These are phyloP conservation scores for Yamadazyma sp. DNA, from an alignment of 1,139 yeast species.

Conservation along the genomic window DNA sequence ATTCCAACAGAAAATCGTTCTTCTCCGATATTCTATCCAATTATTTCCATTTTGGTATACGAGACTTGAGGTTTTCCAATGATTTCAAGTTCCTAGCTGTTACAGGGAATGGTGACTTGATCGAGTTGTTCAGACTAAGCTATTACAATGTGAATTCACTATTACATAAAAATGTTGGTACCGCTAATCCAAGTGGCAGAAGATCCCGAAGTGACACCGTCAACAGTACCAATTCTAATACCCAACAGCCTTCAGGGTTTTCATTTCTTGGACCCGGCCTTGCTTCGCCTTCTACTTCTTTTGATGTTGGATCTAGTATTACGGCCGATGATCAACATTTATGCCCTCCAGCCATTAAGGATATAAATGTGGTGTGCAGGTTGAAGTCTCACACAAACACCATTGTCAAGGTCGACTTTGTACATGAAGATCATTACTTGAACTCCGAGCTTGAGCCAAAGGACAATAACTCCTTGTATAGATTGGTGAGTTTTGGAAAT, in stretches of 20 bases:
- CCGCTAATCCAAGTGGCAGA: conserved; percentile 16
- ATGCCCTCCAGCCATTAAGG: conserved; percentile 42
- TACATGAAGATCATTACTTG: conserved; percentile 18
- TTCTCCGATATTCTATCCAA: conserved; percentile 63
- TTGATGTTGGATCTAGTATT: conserved; percentile 18
- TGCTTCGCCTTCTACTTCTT: conserved; percentile 23
- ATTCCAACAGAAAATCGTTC: conserved; percentile 28
- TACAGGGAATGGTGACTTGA: conserved; percentile 61
- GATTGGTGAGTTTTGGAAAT: conserved; percentile 66
- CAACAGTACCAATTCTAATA: conserved; percentile 27
- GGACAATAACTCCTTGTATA: conserved; percentile 38
- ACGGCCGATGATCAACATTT: conserved; percentile 10
- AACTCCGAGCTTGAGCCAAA: conserved; percentile 14
- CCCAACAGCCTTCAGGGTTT: conserved; percentile 14
- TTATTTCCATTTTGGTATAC: conserved; percentile 65
- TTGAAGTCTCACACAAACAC: conserved; percentile 71
- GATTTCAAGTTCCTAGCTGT: conserved; percentile 63
- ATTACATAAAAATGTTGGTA: conserved; percentile 20
- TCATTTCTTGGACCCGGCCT: conserved; percentile 23
- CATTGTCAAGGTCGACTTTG: conserved; percentile 48
- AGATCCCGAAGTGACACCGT: conserved; percentile 42
- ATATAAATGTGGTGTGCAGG: conserved; percentile 45
- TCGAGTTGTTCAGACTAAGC: conserved; percentile 51
- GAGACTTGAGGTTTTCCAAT: conserved; percentile 58
- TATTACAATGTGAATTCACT: conserved; percentile 40